Base-by-base conservation (phyloP, 345 rosid species). In the Pistacia atlantica region DNA sequence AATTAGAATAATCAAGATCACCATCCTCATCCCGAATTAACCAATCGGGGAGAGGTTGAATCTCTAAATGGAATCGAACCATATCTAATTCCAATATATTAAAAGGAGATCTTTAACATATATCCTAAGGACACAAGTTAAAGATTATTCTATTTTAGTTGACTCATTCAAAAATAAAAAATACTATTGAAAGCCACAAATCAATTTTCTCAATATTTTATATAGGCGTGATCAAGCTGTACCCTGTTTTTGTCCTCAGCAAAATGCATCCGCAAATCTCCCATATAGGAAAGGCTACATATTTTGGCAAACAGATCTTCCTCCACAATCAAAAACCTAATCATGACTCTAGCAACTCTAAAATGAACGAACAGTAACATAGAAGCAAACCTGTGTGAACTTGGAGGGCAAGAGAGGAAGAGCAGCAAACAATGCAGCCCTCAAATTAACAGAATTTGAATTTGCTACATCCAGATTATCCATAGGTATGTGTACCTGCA, bases 171-270 rank as follows among this genome's bases (percentile, higher is more conserved):
- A 22, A 22, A 22, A 22, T 22, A 25, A 25, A 25, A 25, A 62
- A 62, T 18, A 28, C 49, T 33, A 42, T 55, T 74, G 68, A 65
- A 16, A 33, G 57, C 13, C 78, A 71, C 42, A 18, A 69, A 58
- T 37, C 14, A 48, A 16, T 69, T 68, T 13, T 46, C 35, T 61
- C 31, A 64, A 33, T 42, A 57, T 58, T 46, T 54, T 60, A 33
- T 9, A 6, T 25, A 37, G 37, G 22, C 46, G 72, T 17, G 25
- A 25, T 33, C 35, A 82, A 67, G 65, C 75, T 59, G 79, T 55
- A 94, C 98, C 97, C 91, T 95, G 70, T 89, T 87, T 75, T 82
- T 84, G 71, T 95, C 98, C 84, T 95, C 98, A 20, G 97, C 97
- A 77, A 95, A 93, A 84, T 90, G 84, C 97, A 91, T 95, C 9